These are phyloP conservation scores for Naegleria lovaniensis DNA, from an alignment of 208 protist species.

Conservation along the genomic window DNA sequence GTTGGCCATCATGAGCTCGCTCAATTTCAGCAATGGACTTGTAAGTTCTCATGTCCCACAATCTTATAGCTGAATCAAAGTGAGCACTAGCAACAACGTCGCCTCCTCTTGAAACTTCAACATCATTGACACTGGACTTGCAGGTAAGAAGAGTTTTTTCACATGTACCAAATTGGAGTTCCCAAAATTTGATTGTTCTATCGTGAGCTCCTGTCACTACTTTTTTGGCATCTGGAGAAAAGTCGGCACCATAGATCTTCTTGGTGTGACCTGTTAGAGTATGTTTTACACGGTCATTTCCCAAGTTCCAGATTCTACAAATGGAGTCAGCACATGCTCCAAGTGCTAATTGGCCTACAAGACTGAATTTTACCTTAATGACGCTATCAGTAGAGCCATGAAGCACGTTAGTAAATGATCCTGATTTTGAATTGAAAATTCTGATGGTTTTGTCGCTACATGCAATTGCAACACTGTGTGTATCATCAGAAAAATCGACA, in stretches of 20 bases:
- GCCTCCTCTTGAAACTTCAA: slow-evolving; percentile 30
- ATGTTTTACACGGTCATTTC: slow-evolving; percentile 35
- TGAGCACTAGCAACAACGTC: slow-evolving; percentile 42
- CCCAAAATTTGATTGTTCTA: slow-evolving; percentile 58
- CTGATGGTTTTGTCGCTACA: not conserved
- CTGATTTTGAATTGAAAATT: not conserved
- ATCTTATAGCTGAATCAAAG: slow-evolving; percentile 45
- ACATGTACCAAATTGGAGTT: slow-evolving; percentile 52
- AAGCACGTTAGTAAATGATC: not conserved
- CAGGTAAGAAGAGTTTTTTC: slow-evolving; percentile 51
- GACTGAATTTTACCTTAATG: not conserved
- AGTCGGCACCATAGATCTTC: slow-evolving; percentile 51
- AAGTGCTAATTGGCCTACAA: slow-evolving; percentile 44
- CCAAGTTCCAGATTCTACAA: slow-evolving; percentile 42
- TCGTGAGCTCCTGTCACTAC: slow-evolving; percentile 51
- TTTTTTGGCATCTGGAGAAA: slow-evolving; percentile 33
- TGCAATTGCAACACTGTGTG: not conserved
- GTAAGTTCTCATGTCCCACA: slow-evolving; percentile 49
- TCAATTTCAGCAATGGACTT: slow-evolving; percentile 40
- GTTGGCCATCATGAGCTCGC: slow-evolving; percentile 38
- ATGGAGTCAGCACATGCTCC: slow-evolving; percentile 46
- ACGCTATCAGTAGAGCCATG: not conserved
- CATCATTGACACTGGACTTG: slow-evolving; percentile 50
- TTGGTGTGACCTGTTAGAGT: slow-evolving; percentile 58
- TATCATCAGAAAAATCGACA: not conserved